Conservation (phyloP, 257 asterid species). For the Fraxinus americana region DNA sequence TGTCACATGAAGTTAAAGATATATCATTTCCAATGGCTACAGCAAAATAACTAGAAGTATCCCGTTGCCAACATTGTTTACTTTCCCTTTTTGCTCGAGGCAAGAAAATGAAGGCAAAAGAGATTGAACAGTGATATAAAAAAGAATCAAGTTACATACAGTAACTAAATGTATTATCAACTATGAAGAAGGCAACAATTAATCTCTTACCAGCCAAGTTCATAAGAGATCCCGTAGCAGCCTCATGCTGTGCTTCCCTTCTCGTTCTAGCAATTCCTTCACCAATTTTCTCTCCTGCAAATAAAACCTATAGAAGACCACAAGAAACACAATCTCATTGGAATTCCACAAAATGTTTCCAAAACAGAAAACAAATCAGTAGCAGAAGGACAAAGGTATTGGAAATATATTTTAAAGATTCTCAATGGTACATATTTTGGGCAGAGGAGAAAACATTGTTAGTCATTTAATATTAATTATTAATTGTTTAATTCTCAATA, state of each 20-base stretch:
- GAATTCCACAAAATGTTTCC: background rate
- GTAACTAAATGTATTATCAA: constrained; percentile 14
- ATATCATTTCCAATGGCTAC: background rate
- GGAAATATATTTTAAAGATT: constrained; percentile 3
- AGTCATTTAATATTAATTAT: background rate
- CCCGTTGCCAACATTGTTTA: constrained; percentile 9
- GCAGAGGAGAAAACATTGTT: background rate
- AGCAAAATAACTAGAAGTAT: background rate
- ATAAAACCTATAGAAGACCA: constrained; percentile 62
- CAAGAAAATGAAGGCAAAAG: constrained; percentile 14
- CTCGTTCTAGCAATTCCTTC: constrained; percentile 88
- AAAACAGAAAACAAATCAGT: constrained; percentile 20
- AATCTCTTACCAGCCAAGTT: constrained; percentile 74
- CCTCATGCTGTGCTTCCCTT: constrained; percentile 82
- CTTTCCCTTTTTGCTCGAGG: constrained; percentile 4
- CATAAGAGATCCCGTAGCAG: constrained; percentile 79
- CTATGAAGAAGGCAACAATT: constrained; percentile 27
- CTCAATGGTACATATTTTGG: background rate
- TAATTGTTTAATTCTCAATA: constrained; percentile 16
- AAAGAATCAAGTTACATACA: constrained; percentile 4
- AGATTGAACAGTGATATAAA: background rate
- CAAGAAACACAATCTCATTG: constrained; percentile 20
- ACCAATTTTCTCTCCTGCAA: constrained; percentile 89
- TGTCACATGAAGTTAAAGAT: background rate
- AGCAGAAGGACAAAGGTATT: constrained; percentile 4